Evolutionary conservation across 2,329 filamentous ascomycete species (phyloP).

Genomic region (Nemania bipapillata): DNA sequence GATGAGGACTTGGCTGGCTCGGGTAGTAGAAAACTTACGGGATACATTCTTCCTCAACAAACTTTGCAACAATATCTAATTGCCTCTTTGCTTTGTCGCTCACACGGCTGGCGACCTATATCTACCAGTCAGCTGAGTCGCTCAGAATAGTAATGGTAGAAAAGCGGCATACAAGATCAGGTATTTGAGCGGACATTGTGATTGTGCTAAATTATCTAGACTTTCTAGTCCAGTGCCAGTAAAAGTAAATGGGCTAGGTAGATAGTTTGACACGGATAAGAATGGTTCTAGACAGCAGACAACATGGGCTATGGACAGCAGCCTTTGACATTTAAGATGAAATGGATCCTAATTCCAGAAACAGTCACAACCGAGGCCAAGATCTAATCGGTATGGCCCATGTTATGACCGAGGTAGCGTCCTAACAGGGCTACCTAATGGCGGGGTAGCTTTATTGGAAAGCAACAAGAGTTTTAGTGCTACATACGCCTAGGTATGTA

Average conservation of each 20-base stretch:
- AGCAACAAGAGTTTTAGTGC: slow-evolving; percentile 11
- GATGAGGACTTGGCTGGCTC: not conserved
- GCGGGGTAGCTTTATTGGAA: slow-evolving; percentile 37
- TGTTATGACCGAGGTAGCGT: slow-evolving; percentile 40
- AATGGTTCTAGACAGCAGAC: slow-evolving; percentile 8
- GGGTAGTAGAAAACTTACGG: slow-evolving; percentile 64
- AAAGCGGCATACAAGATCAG: slow-evolving; percentile 46
- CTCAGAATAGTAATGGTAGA: slow-evolving; percentile 17
- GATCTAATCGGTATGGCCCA: slow-evolving; percentile 25
- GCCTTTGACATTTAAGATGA: slow-evolving; percentile 12
- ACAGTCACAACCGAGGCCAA: slow-evolving; percentile 31
- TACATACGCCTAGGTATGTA: too few species aligned
- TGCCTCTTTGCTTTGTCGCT: slow-evolving; percentile 86
- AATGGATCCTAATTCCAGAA: not conserved
- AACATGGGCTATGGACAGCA: not conserved
- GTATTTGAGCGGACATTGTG: slow-evolving; percentile 49
- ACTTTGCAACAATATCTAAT: slow-evolving; percentile 89
- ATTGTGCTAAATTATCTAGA: slow-evolving; percentile 38
- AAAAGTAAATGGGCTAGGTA: slow-evolving; percentile 1
- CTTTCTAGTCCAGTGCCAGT: slow-evolving; percentile 1
- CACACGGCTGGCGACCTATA: slow-evolving; percentile 67
- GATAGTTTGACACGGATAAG: not conserved
- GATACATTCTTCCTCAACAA: slow-evolving; percentile 95
- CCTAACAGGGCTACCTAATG: slow-evolving; percentile 16
- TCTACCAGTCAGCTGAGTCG: slow-evolving; percentile 36